Percentiles rank a stretch among this genome's conserved stretches.
Conservation (phyloP, 208 protist species). For the Jaenimonas drosophilae region DNA sequence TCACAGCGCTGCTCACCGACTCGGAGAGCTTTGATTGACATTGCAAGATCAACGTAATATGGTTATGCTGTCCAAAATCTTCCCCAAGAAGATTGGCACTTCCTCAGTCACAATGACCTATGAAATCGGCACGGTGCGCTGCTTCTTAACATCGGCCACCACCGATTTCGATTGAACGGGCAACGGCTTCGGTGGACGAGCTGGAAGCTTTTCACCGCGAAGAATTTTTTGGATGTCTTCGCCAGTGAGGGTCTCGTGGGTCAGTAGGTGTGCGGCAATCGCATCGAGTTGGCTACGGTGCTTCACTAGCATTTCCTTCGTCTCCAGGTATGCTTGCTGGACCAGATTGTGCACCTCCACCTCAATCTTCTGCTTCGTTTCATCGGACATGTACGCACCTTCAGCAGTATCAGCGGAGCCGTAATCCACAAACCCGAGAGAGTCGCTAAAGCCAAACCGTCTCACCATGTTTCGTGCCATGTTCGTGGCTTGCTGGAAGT, state of each 20-base stretch:
- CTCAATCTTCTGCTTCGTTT: slow-evolving; percentile 85
- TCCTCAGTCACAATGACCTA: too few relatives aligned
- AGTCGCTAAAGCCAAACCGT: slow-evolving; percentile 85
- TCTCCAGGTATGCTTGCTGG: slow-evolving; percentile 60
- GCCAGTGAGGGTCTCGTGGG: slow-evolving; percentile 78
- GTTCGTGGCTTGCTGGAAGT: slow-evolving; percentile 88
- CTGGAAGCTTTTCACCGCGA: slow-evolving; percentile 61
- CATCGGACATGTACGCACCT: slow-evolving; percentile 86
- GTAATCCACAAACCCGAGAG: slow-evolving; percentile 84
- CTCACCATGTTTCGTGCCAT: slow-evolving; percentile 87
- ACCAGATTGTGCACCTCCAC: slow-evolving; percentile 62
- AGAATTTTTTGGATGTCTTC: slow-evolving; percentile 70
- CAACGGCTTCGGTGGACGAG: slow-evolving; percentile 9
- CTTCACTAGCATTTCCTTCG: slow-evolving; percentile 47
- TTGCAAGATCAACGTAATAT: too few relatives aligned
- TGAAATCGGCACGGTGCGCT: slow-evolving; percentile 29
- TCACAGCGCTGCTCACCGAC: too few relatives aligned
- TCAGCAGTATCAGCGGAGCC: slow-evolving; percentile 54
- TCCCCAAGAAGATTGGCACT: too few relatives aligned
- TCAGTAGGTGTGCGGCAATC: slow-evolving; percentile 75
- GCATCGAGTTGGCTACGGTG: slow-evolving; percentile 59
- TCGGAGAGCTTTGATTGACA: too few relatives aligned
- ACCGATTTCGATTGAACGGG: too few relatives aligned
- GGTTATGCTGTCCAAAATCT: too few relatives aligned
- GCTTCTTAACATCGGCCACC: slow-evolving; percentile 2